Percentiles rank a stretch among this genome's conserved stretches.
These are phyloP conservation scores for Pueraria montana DNA, from an alignment of 306 rosid genomes.

Conservation along the genomic window DNA sequence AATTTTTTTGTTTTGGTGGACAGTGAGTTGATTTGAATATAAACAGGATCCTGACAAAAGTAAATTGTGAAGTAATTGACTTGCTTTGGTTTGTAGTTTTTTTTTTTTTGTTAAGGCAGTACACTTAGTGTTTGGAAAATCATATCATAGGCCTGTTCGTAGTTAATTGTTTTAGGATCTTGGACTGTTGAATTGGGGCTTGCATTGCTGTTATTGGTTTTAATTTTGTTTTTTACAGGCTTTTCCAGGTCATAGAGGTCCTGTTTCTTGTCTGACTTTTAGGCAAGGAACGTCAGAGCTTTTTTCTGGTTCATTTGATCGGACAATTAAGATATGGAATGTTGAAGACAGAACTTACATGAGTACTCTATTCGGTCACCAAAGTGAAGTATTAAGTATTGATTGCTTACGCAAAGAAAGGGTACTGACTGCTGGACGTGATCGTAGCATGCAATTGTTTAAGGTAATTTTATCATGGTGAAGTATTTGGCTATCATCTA, in stretches of 20 bases:
- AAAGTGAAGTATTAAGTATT: conserved; percentile 78
- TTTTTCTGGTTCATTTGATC: conserved; percentile 95
- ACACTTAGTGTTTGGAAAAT: not conserved
- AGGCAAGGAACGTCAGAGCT: conserved; percentile 95
- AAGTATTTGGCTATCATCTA: conserved; percentile 29
- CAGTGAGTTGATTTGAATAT: not conserved
- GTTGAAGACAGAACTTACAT: conserved; percentile 94
- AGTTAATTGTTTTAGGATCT: not conserved
- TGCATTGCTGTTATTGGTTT: not conserved
- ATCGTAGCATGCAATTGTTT: conserved; percentile 88
- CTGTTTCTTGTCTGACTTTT: conserved; percentile 86
- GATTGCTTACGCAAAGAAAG: conserved; percentile 95
- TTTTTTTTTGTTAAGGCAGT: not conserved
- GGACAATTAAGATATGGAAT: conserved; percentile 95
- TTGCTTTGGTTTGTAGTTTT: no score
- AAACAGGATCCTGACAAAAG: not conserved
- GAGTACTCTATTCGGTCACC: conserved; percentile 91
- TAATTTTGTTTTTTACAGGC: conserved; percentile 64
- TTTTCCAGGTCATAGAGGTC: conserved; percentile 91
- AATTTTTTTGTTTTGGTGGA: conserved; percentile 22
- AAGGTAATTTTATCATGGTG: conserved; percentile 64
- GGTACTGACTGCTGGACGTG: conserved; percentile 86
- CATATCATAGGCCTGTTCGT: not conserved
- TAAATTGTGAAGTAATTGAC: not conserved
- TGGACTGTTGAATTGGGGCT: not conserved